Evolutionary conservation across 2,329 filamentous ascomycete genomes (phyloP), one percentile per base, ranked within the genome.

Genomic region (Zalaria sp.): DNA sequence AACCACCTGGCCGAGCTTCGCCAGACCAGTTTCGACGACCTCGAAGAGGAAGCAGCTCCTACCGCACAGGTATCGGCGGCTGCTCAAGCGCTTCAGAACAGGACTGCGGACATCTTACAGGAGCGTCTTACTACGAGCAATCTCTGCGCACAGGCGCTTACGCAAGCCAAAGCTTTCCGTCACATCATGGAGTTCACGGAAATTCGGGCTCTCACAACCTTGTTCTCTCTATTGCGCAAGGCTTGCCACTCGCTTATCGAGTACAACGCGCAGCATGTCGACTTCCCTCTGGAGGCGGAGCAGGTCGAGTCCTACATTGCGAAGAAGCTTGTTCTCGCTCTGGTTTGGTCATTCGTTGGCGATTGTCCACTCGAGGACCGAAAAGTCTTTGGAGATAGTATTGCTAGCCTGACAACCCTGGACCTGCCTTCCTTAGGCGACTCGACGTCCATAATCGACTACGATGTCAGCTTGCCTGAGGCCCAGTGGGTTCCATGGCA

Each of bases 131-230:
- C 73, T 0, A 78, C 75, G 5, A 86, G 94, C 51, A 72, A 84
- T 51, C 89, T 98, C 54, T 79, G 96, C 35, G 65, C 79, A 27
- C 79, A 82, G 47, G 83, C 81, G 3, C 73, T 98, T 4, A 73
- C 79, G 41, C 73, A 85, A 57, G 87, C 89, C 3, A 73, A 76
- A 53, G 69, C 69, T 32, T 93, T 85, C 66, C 84, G 81, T 48
- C 91, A 99, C 61, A 98, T 99, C 58, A 99, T 99, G 91, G 86
- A 95, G 52, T 98, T 91, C 58, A 96, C 91, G 0, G 74, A 84
- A 39, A 85, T 89, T 39, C 84, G 91, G 43, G 89, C 86, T 4
- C 73, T 99, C 31, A 91, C 81, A 48, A 98, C 91, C 0, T 67
- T 98, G 18, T 98, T 98, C 68, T 96, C 89, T 35, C 71, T 99